Base-by-base conservation (phyloP, 352 stramenopile genomes). In the Phytophthora sojae region DNA sequence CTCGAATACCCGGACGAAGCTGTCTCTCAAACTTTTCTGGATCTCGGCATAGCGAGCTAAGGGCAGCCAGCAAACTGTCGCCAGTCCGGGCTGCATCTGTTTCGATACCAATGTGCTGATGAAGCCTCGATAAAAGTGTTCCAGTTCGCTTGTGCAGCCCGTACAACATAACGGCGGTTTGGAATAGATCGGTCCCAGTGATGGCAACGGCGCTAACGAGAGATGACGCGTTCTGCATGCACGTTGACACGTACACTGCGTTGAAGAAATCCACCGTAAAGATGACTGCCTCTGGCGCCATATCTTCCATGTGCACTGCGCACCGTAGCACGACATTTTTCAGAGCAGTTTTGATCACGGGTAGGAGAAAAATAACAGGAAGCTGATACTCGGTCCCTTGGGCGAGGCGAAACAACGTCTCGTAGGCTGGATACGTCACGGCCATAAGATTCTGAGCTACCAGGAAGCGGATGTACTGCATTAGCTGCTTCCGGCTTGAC, bases 261-360 rank as follows among this genome's bases (percentile, higher is more conserved):
- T 73, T 73, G 56, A 73, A 73, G 30, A 73, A 65, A 12, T 70
- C 58, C 17, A 73, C 58, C 3, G 64, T 67, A 37, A 73, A 73
- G n/a, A 77, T 73, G 0, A 69, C 70, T 17, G 61, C 58, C 25
- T 64, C 53, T 4, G 69, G 69, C 1, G 53, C 35, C 23, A 64
- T 52, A n/a, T 77, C 70, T 49, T 73, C 69, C 30, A 70, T 52
- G 15, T 77, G 58, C 0, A 25, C 7, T 12, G 45, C 25, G 14
- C 45, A 69, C 4, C 25, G 21, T 4, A 61, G 21, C 8, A 73
- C 37, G 19, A 67, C 2, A 35, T 70, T 69, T 4, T 64, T 71
- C 12, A 83, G 53, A 6, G 50, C 6, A 0, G 73, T 29, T 29
- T 82, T 79, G 2, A 85, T 69, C 0, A 81, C 17, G 4, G 71